Percentiles rank a stretch among this genome's conserved stretches.
Evolutionary conservation across 768 basidiomycete genomes (phyloP).

Genomic region (Pleurotus djamor): DNA sequence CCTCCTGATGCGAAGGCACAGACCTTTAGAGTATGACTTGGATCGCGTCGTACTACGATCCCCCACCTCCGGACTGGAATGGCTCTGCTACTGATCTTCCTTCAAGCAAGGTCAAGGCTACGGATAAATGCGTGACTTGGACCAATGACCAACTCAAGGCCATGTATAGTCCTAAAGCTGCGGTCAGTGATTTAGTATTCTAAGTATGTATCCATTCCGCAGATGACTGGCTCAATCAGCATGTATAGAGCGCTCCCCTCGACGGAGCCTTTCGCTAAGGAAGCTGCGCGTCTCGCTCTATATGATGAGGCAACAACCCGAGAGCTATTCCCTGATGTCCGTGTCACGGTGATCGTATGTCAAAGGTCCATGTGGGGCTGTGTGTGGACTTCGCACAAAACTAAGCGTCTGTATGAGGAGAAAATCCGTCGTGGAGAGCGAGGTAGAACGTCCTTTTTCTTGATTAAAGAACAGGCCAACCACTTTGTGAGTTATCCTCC

Average conservation of each 20-base stretch:
- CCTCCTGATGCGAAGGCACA: constrained; percentile 13
- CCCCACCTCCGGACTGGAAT: constrained; percentile 9
- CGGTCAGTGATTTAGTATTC: constrained; percentile 17
- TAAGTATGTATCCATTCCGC: constrained; percentile 15
- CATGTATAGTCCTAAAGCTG: constrained; percentile 13
- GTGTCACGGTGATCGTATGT: constrained; percentile 18
- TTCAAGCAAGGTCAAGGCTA: neutral
- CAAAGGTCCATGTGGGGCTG: constrained; percentile 19
- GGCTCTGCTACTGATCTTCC: neutral
- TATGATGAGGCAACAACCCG: neutral
- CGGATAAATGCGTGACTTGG: constrained; percentile 13
- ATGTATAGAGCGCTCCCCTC: constrained; percentile 18
- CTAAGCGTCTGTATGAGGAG: constrained; percentile 17
- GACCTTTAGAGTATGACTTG: constrained; percentile 22
- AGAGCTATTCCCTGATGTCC: constrained; percentile 15
- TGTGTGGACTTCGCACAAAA: constrained; percentile 18
- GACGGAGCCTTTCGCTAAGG: constrained; percentile 12
- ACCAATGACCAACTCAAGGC: constrained; percentile 17
- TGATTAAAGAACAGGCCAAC: neutral
- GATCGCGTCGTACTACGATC: constrained; percentile 27
- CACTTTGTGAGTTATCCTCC: neutral
- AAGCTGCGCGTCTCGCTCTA: neutral
- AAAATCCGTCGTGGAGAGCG: constrained; percentile 12
- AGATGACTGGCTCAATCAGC: constrained; percentile 14
- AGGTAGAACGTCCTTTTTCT: neutral